Conservation (phyloP, 345 rosid species). For the Euclidium syriacum region DNA sequence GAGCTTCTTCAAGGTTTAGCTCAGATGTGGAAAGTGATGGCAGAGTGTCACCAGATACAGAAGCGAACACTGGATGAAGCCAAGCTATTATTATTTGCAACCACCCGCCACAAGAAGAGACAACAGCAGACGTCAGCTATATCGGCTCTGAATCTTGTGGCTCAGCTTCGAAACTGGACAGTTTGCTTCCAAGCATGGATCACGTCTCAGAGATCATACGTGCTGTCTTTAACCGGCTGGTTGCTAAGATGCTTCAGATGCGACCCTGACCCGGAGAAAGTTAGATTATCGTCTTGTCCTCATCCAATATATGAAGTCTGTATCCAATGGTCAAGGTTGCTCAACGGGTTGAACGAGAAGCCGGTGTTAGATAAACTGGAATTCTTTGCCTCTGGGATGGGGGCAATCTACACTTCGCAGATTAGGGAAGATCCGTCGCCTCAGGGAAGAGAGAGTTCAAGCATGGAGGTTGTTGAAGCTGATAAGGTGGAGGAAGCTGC, state of each 20-base stretch:
- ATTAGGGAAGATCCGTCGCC: slow-evolving; percentile 48
- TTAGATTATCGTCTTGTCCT: slow-evolving; percentile 45
- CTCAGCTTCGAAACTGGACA: slow-evolving; percentile 81
- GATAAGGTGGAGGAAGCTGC: slow-evolving; percentile 50
- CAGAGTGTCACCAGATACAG: slow-evolving; percentile 79
- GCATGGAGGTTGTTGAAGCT: slow-evolving; percentile 58
- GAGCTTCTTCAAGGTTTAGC: slow-evolving; percentile 83
- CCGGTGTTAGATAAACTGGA: slow-evolving; percentile 79
- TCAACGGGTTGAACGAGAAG: slow-evolving; percentile 52
- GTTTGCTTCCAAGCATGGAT: slow-evolving; percentile 80
- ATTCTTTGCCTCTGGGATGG: slow-evolving; percentile 85
- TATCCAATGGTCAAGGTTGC: slow-evolving; percentile 75
- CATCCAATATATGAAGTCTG: slow-evolving; percentile 67
- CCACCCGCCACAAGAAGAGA: slow-evolving; percentile 45
- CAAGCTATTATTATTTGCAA: slow-evolving; percentile 65
- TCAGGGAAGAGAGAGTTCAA: slow-evolving; percentile 39
- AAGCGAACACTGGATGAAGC: slow-evolving; percentile 84
- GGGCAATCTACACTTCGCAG: slow-evolving; percentile 63
- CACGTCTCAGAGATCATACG: slow-evolving; percentile 72
- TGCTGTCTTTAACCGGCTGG: slow-evolving; percentile 74
- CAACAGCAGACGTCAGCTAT: slow-evolving; percentile 51
- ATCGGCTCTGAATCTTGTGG: slow-evolving; percentile 69
- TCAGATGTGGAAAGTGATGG: slow-evolving; percentile 94
- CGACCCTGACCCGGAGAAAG: slow-evolving; percentile 65
- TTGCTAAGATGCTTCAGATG: slow-evolving; percentile 64